Evolutionary conservation across 106 monocot genomes (phyloP).

Genomic region (Iris macrosiphon): DNA sequence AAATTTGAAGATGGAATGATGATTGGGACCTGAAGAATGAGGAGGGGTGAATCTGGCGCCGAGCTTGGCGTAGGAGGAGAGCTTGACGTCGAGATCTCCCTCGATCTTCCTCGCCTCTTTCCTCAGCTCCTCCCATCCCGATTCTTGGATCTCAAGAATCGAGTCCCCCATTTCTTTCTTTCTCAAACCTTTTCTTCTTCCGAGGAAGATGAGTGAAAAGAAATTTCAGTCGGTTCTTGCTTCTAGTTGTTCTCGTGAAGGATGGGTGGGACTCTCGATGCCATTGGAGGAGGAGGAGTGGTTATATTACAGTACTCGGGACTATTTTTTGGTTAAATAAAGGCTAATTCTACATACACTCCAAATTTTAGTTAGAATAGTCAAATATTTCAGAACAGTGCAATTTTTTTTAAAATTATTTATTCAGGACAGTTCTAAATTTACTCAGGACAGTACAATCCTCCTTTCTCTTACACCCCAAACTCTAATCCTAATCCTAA

Average conservation of each 20-base stretch:
- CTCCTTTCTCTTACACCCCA: no score
- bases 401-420: no score
- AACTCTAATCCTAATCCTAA: no score
- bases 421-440: no score
- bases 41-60: conserved; percentile 39
- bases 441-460: no score
- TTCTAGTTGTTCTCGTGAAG: neutral
- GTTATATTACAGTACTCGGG: neutral
- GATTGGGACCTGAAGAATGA: conserved; percentile 6
- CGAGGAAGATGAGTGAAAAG: neutral
- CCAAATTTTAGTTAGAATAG: no score
- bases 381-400: no score
- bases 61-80: conserved; percentile 87
- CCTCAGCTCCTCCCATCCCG: conserved; percentile 11
- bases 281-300: neutral
- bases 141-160: conserved; percentile 6
- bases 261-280: neutral
- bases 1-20: no score
- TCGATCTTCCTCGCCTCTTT: conserved; percentile 68
- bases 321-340: no score
- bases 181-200: neutral
- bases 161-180: neutral
- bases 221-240: neutral
- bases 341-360: no score
- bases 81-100: conserved; percentile 79